These are phyloP conservation scores for Cucurbita argyrosperma DNA, from an alignment of 306 rosid genomes.

Conservation along the genomic window DNA sequence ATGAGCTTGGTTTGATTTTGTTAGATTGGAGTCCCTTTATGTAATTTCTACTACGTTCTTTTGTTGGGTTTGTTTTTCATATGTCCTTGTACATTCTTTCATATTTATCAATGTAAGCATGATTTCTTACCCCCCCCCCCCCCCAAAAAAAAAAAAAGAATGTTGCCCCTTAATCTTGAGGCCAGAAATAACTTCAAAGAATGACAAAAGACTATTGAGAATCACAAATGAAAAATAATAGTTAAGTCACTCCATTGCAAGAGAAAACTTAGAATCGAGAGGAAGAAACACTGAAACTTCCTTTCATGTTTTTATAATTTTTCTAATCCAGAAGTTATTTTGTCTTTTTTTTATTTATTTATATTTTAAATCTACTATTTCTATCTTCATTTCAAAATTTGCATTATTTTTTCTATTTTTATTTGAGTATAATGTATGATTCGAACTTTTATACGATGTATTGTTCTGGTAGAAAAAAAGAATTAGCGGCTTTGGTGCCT, in stretches of 20 bases:
- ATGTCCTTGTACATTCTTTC: too few species aligned
- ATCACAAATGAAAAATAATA: background rate
- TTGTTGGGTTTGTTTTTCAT: too few species aligned
- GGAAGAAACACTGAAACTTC: background rate
- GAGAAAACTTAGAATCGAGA: background rate
- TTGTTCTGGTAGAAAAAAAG: background rate
- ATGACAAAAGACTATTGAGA: background rate
- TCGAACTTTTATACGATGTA: background rate
- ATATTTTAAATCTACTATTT: background rate
- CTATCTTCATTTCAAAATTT: too few species aligned
- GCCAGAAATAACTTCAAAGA: background rate
- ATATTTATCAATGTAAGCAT: too few species aligned
- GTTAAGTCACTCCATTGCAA: background rate
- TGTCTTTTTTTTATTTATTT: too few species aligned
- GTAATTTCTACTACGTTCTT: too few species aligned
- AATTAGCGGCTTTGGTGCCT: background rate
- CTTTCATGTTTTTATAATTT: background rate
- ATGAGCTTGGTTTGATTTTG: too few species aligned
- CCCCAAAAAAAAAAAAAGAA: too few species aligned
- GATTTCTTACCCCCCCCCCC: too few species aligned
- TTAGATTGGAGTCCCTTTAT: too few species aligned
- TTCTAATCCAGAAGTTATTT: background rate
- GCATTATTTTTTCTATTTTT: background rate
- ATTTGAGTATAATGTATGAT: background rate
- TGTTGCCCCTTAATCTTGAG: background rate